Evolutionary conservation across 768 basidiomycete species (phyloP).

Genomic region (Collybia mongolica): DNA sequence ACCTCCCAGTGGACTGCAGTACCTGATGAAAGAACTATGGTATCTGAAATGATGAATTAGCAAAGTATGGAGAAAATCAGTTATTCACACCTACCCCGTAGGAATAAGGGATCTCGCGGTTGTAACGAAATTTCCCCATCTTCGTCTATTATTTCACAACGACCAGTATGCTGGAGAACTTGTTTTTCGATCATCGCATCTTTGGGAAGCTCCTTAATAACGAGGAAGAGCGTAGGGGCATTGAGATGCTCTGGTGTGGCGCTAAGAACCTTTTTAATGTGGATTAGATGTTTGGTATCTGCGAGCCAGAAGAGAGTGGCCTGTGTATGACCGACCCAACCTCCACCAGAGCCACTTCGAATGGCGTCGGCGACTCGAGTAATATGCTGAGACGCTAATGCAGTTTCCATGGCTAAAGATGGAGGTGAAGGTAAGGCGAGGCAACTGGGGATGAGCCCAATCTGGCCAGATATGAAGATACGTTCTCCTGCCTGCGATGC

Average conservation of each 20-base stretch:
- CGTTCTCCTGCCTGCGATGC: conserved; percentile 61
- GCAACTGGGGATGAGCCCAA: conserved; percentile 79
- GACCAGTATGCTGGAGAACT: conserved; percentile 67
- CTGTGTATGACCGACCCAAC: conserved; percentile 65
- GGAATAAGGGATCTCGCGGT: conserved; percentile 32
- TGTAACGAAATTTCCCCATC: conserved; percentile 33
- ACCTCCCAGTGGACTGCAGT: conserved; percentile 44
- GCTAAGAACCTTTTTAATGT: conserved; percentile 38
- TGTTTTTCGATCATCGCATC: conserved; percentile 77
- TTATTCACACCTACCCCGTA: conserved; percentile 33
- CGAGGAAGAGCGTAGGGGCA: conserved; percentile 53
- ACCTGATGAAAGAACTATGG: conserved; percentile 5
- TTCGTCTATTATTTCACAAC: conserved; percentile 42
- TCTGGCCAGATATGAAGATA: conserved; percentile 94
- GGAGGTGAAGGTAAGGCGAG: conserved; percentile 63
- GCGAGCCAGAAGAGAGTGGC: conserved; percentile 75
- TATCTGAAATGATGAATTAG: conserved; percentile 3
- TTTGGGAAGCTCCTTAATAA: conserved; percentile 67
- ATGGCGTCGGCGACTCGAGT: conserved; percentile 64
- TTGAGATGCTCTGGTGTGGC: conserved; percentile 18
- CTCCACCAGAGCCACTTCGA: conserved; percentile 47
- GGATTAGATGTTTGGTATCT: conserved; percentile 32
- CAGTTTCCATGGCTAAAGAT: conserved; percentile 62
- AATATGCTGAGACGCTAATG: conserved; percentile 80
- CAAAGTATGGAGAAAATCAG: background rate